Base-by-base conservation (phyloP, 164 flowering plant genomes). In the Vitis amurensis region DNA sequence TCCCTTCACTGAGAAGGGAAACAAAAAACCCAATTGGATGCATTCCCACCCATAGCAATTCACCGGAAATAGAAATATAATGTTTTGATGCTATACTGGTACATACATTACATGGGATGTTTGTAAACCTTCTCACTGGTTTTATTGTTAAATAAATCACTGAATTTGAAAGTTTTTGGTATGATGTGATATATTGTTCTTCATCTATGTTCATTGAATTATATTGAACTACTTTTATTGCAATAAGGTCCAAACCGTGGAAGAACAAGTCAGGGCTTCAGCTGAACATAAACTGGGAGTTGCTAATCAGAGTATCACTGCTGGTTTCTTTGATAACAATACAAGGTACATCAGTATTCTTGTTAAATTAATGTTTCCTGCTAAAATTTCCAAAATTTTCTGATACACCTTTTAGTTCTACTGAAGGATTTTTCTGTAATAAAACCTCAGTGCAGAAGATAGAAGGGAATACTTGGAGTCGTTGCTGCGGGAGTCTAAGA, bases 281-380 rank as follows among this genome's bases (percentile, higher is more conserved):
- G 99, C 99, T 51, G 99, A 96, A 85, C 99, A 96, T 79, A 96
- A 96, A 80, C 85, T 96, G 56, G 98, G 99, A 72, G 98, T 96
- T 77, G 99, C 99, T 13, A 96, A 96, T 78, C 99, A 96, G 80
- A 96, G 99, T 74, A 96, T 96, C 68, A 96, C 99, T 72, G 99
- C 99, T 78, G 99, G 99, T 2, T 96, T 96, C 76, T 96, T 96
- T 79, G 99, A 96, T 76, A 96, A 96, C 62, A 87, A 96, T 73
- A 93, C 99, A 17, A 96, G 99, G 99, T 93, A 63, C 59, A 37
- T 68, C 16, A 44, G 50, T n/a, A 19, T 56, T 5, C 50, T 61
- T 14, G 9, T 29, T 14, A 13, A 50, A 29, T 19, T 13, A 50
- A 53, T 50, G 30, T 55, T 16, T 71, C 3, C 64, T 68, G 56